These are phyloP conservation scores for Flaveria trinervia DNA, from an alignment of 129 eudicot species.

Conservation along the genomic window DNA sequence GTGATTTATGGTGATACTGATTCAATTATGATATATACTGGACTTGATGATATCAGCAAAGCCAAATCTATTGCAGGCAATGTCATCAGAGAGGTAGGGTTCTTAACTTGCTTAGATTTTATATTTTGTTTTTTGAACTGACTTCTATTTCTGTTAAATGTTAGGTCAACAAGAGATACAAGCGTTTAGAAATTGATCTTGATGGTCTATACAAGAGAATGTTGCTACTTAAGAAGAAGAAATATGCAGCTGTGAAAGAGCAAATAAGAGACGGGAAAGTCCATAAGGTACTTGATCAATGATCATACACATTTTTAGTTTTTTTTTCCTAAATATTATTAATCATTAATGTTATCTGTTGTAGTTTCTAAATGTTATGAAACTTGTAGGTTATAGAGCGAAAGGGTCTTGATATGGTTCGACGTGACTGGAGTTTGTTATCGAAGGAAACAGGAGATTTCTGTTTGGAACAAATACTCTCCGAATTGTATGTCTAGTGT, in stretches of 20 bases:
- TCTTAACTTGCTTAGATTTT: not conserved
- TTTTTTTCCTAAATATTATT: not conserved
- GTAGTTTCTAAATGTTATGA: not conserved
- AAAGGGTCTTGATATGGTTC: slow-evolving; percentile 98
- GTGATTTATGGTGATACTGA: slow-evolving; percentile 99
- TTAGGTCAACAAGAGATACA: slow-evolving; percentile 95
- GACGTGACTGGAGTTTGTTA: slow-evolving; percentile 98
- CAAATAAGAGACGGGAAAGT: slow-evolving; percentile 72
- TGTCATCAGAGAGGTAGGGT: slow-evolving; percentile 90
- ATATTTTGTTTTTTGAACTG: not conserved
- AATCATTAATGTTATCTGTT: not conserved
- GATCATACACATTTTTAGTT: slow-evolving; percentile 16
- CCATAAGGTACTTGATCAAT: slow-evolving; percentile 59
- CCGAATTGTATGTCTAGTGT: slow-evolving; percentile 64
- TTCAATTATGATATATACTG: slow-evolving; percentile 95
- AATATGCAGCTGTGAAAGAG: slow-evolving; percentile 97
- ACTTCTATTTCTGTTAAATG: slow-evolving; percentile 14
- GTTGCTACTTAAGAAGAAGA: slow-evolving; percentile 97
- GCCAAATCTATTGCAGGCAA: slow-evolving; percentile 78
- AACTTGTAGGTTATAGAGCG: slow-evolving; percentile 71
- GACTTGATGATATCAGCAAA: slow-evolving; percentile 84
- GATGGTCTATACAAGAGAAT: slow-evolving; percentile 98
- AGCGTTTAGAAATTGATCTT: slow-evolving; percentile 90
- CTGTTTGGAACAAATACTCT: slow-evolving; percentile 85
- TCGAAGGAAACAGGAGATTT: slow-evolving; percentile 96